Conservation (phyloP, 176 grass and related monocot species). For the Ananas comosus region DNA sequence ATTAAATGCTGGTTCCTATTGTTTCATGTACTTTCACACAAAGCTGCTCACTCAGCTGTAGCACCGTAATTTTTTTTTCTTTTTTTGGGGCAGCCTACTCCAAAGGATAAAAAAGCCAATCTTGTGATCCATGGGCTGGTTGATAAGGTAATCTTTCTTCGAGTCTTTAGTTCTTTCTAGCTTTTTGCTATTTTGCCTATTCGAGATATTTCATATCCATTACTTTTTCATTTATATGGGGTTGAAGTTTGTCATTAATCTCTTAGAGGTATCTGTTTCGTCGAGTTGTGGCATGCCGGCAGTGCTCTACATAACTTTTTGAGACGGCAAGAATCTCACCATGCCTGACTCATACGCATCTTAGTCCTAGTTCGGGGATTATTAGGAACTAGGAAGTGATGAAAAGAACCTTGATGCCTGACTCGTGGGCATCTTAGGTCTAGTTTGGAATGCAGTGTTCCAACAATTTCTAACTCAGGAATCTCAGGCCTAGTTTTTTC, state of each 20-base stretch:
- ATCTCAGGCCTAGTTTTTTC: too few species aligned
- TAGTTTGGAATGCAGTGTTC: too few species aligned
- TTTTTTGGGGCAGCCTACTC: conserved; percentile 48
- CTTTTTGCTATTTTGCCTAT: background rate
- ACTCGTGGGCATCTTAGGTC: too few species aligned
- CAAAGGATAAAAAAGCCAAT: conserved; percentile 94
- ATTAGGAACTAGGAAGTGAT: too few species aligned
- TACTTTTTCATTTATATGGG: conserved; percentile 8
- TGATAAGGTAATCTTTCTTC: conserved; percentile 59
- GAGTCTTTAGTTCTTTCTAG: conserved; percentile 22
- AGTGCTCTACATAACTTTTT: too few species aligned
- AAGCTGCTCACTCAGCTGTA: conserved; percentile 5
- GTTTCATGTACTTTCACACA: background rate
- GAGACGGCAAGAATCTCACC: too few species aligned
- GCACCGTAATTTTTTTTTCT: conserved; percentile 4
- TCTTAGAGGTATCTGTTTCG: background rate
- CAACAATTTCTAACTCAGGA: too few species aligned
- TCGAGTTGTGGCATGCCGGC: too few species aligned
- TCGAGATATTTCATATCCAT: conserved; percentile 10
- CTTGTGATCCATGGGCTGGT: conserved; percentile 91
- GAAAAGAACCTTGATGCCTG: too few species aligned
- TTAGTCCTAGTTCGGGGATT: too few species aligned
- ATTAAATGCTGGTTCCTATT: conserved; percentile 3
- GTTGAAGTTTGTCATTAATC: conserved; percentile 6
- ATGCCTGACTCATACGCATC: too few species aligned